Base-by-base conservation (phyloP, 352 stramenopile species). In the Globisporangium carolinianum region DNA sequence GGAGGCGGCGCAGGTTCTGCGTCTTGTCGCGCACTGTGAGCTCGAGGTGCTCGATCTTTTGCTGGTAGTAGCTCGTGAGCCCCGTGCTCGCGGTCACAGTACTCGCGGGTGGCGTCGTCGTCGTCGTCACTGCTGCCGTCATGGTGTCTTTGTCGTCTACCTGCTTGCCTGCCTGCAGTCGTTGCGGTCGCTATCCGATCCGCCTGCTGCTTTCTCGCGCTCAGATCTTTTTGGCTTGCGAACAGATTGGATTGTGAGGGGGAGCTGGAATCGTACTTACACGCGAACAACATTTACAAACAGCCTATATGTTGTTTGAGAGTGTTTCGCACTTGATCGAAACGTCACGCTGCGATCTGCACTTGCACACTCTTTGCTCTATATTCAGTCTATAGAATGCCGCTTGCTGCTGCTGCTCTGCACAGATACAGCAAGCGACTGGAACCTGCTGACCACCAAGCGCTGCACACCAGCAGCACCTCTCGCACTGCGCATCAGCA, bases 1-100 rank as follows among this genome's bases (percentile, higher is more conserved):
- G 97, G 49, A 99, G 89, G 62, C 97, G 94, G 56, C 96, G 89
- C 53, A 99, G 76, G 67, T 99, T 98, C 69, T 97, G 87, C 52
- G 89, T 97, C 73, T 97, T 96, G 63, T 98, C 92, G 51, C 91
- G 87, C 63, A 97, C 87, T 41, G 89, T 91, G 55, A 97, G 72
- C 76, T 98, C 91, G 58, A 98, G 69, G 62, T 97, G 89, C 69
- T 98, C 94, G 51, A 98, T 97, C 74, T 98, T 98, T 67, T 94
- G 84, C 71, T 96, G 80, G 72, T 97, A 98, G 75, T 98, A 98
- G 65, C 75, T 83, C 47, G 85, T 95, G 51, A 95, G 72, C 6
- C 85, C 84, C 24, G 69, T 72, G 59, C 60, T 75, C 57, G 52
- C 57, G 36, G 64, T 57, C 10, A 5, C 14, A 1, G 41, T 11